Percentiles rank a stretch among this genome's conserved stretches.
Evolutionary conservation across 139 green algal species (phyloP).

Genomic region (Chlorella ohadii): DNA sequence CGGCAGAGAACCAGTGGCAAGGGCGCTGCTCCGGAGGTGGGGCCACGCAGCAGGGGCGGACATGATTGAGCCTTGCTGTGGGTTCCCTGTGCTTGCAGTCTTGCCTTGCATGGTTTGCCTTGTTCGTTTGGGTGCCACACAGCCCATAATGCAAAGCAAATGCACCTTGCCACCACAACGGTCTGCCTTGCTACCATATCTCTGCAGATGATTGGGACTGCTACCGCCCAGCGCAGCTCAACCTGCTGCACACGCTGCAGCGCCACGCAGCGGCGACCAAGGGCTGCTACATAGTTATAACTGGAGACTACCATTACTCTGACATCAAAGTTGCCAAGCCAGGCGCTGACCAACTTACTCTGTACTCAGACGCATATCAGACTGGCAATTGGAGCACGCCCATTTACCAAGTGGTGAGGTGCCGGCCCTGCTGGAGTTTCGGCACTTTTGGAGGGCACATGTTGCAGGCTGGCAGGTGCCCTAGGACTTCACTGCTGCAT

Average conservation of each 20-base stretch:
- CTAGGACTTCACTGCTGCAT: no score
- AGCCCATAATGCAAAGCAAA: no score
- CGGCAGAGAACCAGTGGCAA: not conserved
- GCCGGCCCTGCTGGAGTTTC: no score
- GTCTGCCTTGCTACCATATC: no score
- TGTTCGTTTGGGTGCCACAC: no score
- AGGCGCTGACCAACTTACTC: not conserved
- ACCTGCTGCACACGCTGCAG: slow-evolving; percentile 21
- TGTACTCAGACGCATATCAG: not conserved
- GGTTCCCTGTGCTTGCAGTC: no score
- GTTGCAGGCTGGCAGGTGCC: no score
- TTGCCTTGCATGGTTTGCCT: no score
- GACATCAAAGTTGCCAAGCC: slow-evolving; percentile 12
- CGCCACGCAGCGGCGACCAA: not conserved
- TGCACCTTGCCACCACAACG: no score
- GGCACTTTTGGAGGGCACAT: no score
- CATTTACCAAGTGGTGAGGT: slow-evolving; percentile 3
- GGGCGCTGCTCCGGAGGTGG: slow-evolving; percentile 8
- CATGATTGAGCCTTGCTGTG: no score
- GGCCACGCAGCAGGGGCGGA: not conserved
- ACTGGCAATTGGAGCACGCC: slow-evolving; percentile 7
- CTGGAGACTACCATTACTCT: slow-evolving; percentile 21
- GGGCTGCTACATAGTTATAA: slow-evolving; percentile 10
- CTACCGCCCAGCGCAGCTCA: slow-evolving; percentile 19
- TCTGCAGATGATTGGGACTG: slow-evolving; percentile 29